These are phyloP conservation scores for Fraxinus angustifolia DNA, from an alignment of 305 asterid species.

Conservation along the genomic window DNA sequence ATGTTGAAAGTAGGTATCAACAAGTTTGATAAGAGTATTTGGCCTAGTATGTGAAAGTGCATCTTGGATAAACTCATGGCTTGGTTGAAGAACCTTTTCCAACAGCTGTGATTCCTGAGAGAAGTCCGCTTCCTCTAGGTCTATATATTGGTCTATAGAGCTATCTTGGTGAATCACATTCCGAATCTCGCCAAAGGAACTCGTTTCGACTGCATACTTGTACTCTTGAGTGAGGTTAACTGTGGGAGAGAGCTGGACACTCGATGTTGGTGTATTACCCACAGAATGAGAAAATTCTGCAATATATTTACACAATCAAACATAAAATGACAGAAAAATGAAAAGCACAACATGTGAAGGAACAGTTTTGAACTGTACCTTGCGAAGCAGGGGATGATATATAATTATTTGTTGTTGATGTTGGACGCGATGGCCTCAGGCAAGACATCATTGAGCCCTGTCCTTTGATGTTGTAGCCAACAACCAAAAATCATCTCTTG, in stretches of 20 bases:
- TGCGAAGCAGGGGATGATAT: conserved; percentile 45
- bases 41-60: conserved; percentile 46
- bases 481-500: conserved; percentile 27
- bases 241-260: conserved; percentile 67
- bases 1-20: conserved; percentile 59
- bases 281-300: conserved; percentile 24
- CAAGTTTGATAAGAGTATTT: conserved; percentile 48
- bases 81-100: conserved; percentile 65
- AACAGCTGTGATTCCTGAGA: conserved; percentile 48
- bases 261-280: conserved; percentile 52
- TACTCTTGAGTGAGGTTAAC: conserved; percentile 69
- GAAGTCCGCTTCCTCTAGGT: conserved; percentile 30
- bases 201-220: conserved; percentile 56
- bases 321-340: conserved; percentile 3
- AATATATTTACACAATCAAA: conserved; percentile 9
- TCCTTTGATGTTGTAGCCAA: conserved; percentile 22
- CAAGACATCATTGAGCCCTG: conserved; percentile 52
- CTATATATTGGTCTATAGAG: conserved; percentile 37
- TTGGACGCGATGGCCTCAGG: conserved; percentile 38
- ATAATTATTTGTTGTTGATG: conserved; percentile 32
- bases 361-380: conserved; percentile 38
- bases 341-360: background rate
- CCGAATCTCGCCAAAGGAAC: conserved; percentile 65
- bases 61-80: conserved; percentile 48
- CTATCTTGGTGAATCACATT: conserved; percentile 40